A percentile compares a stretch with the other conserved stretches of the same genome.
Evolutionary conservation across 2,329 filamentous ascomycete species (phyloP).

Genomic region (Cercospora berteroae): DNA sequence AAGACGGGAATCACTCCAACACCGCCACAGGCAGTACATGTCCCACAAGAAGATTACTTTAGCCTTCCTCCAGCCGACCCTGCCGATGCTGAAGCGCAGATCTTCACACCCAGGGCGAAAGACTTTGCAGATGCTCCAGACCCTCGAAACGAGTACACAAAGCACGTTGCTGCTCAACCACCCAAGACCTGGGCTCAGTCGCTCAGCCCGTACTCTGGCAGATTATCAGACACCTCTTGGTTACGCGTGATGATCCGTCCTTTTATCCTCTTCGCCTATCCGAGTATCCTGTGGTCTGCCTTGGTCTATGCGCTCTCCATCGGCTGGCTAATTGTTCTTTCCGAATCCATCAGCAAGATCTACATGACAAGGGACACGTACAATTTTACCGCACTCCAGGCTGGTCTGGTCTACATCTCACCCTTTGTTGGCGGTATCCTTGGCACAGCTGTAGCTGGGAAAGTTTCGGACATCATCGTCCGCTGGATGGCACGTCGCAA

Average conservation of each 20-base stretch:
- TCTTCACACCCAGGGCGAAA: background rate
- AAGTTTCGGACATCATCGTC: slow-evolving; percentile 81
- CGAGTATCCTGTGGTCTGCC: slow-evolving; percentile 83
- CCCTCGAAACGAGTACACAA: slow-evolving; percentile 59
- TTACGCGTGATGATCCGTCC: slow-evolving; percentile 72
- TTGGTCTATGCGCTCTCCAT: slow-evolving; percentile 83
- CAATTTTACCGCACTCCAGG: slow-evolving; percentile 76
- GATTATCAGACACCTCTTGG: slow-evolving; percentile 77
- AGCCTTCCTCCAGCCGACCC: slow-evolving; percentile 14
- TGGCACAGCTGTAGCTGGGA: slow-evolving; percentile 88
- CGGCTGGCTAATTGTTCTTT: slow-evolving; percentile 93
- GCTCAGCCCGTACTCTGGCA: slow-evolving; percentile 73
- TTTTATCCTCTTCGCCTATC: slow-evolving; percentile 83
- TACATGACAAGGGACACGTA: slow-evolving; percentile 70
- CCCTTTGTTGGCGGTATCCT: slow-evolving; percentile 86
- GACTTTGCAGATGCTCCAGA: slow-evolving; percentile 6
- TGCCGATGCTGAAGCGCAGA: slow-evolving; percentile 10
- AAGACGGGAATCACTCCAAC: background rate
- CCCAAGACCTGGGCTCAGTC: slow-evolving; percentile 70
- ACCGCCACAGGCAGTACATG: background rate
- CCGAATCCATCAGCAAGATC: slow-evolving; percentile 78
- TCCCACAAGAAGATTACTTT: slow-evolving; percentile 19
- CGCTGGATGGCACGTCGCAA: slow-evolving; percentile 78
- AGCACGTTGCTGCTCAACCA: slow-evolving; percentile 64
- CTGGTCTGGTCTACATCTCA: slow-evolving; percentile 83